Percentiles rank a stretch among this genome's conserved stretches.
Conservation (phyloP, 768 basidiomycete species). For the Calocybe cyanea region DNA sequence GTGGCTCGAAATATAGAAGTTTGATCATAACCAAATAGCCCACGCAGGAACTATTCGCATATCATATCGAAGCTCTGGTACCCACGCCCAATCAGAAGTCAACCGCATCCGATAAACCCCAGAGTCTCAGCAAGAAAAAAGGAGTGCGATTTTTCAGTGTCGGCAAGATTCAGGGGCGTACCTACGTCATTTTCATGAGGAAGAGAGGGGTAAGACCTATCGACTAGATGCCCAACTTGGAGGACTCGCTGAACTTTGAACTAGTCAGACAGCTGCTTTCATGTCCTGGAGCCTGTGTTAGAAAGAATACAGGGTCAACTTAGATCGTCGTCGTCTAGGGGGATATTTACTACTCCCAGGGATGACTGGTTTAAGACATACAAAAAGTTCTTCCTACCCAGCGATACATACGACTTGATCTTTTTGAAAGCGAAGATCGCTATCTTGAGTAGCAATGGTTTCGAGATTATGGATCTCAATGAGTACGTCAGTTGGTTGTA, state of each 20-base stretch:
- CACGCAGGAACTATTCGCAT: constrained; percentile 79
- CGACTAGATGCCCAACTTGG: constrained; percentile 18
- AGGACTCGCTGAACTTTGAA: constrained; percentile 3
- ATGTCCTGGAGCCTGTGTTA: constrained; percentile 88
- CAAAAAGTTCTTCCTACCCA: constrained; percentile 84
- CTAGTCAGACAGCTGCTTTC: constrained; percentile 81
- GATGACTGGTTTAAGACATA: constrained; percentile 92
- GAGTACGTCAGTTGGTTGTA: constrained; percentile 56
- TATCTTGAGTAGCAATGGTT: constrained; percentile 88
- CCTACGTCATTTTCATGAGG: constrained; percentile 94
- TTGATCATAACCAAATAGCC: not conserved
- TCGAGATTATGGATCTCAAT: constrained; percentile 95
- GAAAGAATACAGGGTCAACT: constrained; percentile 74
- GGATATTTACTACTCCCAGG: constrained; percentile 58
- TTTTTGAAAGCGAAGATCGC: constrained; percentile 92
- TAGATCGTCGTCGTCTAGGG: constrained; percentile 62
- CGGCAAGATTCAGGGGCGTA: constrained; percentile 80
- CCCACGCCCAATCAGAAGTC: constrained; percentile 73
- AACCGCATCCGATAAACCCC: constrained; percentile 41
- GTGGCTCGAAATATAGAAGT: constrained; percentile 15
- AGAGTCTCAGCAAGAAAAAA: constrained; percentile 44
- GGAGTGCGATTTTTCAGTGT: constrained; percentile 97
- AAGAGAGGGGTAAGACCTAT: constrained; percentile 67
- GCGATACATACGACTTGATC: constrained; percentile 82
- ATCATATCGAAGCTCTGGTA: constrained; percentile 94